Conservation (phyloP, 306 rosid genomes). For the Ziziphus jujuba region DNA sequence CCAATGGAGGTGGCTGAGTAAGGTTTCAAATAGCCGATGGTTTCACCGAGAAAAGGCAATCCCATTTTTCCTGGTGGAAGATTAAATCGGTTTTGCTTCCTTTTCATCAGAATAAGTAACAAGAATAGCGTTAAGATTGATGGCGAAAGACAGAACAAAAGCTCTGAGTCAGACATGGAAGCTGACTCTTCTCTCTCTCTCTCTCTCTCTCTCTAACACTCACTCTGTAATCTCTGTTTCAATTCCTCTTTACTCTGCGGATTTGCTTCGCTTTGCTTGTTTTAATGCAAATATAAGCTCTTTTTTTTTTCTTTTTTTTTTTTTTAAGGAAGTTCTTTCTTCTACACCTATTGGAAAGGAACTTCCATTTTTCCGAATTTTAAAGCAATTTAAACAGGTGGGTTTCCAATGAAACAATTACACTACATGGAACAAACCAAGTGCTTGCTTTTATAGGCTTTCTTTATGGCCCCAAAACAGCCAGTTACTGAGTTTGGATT, state of each 20-base stretch:
- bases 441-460: conserved; percentile 53
- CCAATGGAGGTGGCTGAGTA: conserved; percentile 79
- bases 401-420: conserved; percentile 24
- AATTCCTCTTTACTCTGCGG: not conserved
- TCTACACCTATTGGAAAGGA: conserved; percentile 23
- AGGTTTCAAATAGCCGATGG: conserved; percentile 73
- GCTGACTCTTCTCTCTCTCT: conserved; percentile 21
- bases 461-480: conserved; percentile 36
- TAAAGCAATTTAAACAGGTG: conserved; percentile 30
- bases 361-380: conserved; percentile 33
- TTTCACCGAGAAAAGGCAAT: conserved; percentile 91
- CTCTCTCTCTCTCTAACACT: not conserved
- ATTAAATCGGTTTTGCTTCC: conserved; percentile 53
- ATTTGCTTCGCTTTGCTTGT: conserved; percentile 9
- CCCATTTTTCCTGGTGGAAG: conserved; percentile 98
- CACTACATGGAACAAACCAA: conserved; percentile 35
- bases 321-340: conserved; percentile 6
- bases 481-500: conserved; percentile 44
- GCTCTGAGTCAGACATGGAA: conserved; percentile 67
- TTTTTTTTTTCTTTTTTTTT: not conserved
- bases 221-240: not conserved
- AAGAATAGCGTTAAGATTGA: conserved; percentile 54
- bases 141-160: conserved; percentile 51
- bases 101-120: conserved; percentile 54
- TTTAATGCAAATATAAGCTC: conserved; percentile 13